Base-by-base conservation (phyloP, 805 yeast genomes). In the Cyberlindnera euphorbiiphila region DNA sequence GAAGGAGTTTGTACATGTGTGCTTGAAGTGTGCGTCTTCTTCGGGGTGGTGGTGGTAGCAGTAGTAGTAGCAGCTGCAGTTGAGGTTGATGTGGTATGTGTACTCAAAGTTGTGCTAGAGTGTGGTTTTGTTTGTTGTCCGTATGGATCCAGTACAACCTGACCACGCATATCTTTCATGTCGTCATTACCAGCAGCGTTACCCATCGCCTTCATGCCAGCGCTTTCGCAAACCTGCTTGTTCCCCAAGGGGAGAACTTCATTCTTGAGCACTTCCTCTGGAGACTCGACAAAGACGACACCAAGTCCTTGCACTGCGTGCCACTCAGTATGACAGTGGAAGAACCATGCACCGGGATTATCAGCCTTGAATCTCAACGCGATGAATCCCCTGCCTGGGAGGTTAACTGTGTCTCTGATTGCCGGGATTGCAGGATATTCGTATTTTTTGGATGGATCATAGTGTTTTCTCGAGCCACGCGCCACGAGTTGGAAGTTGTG, bases 261-360 rank as follows among this genome's bases (percentile, higher is more conserved):
- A 13, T 48, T 31, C 41, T 64, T 51, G 49, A 72, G 71, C 16
- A 81, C 57, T 28, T 61, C 64, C 33, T 64, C 56, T n/a, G 93
- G 89, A 10, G 83, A 79, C 55, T 84, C 94, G 23, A 84, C 65
- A 26, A 84, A 72, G 1, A 77, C 74, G 27, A 81, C 64, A 9
- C 89, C 89, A 39, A 84, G 68, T 11, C 94, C 94, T 62, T 83
- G 91, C 44, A 76, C 81, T 49, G 84, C 73, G 60, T 84, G 94
- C 82, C 88, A 84, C 52, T 84, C 91, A 22, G 85, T 75, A 54
- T 85, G 95, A 61, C 97, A 88, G 57, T 88, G 97, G 78, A 88
- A 84, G 38, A 82, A 76, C 97, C 97, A 88, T 14, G 85, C 81
- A 32, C 97, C 97, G 0, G 96, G 96, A 51, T 88, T 88, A 51